Evolutionary conservation across 2,329 filamentous ascomycete species (phyloP), one percentile per base, ranked within the genome.

Genomic region (Geosmithia flava): DNA sequence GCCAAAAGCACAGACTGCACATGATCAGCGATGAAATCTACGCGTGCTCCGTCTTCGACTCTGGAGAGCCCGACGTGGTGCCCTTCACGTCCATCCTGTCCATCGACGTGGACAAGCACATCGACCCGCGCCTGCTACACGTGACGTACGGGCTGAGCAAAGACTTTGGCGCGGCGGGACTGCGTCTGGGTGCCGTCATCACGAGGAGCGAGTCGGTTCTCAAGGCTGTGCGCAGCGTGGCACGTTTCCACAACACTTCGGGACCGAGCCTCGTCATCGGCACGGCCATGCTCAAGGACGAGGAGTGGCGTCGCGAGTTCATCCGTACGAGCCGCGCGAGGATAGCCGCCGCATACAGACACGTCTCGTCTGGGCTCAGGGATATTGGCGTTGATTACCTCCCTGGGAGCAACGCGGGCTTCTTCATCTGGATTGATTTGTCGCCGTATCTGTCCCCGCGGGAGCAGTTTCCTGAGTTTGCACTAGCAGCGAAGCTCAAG

Each of bases 11-110:
- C 51, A 53, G 58, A 3, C 59, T 80, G 3, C 75, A 80, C 50
- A 61, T 80, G 44, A 67, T 80, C 53, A 72, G 70, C 51, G 76
- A 81, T 55, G 77, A 81, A 55, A 72, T 81, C 40, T 80, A 80
- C 54, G 76, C 70, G 10, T 61, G 72, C 39, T 75, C 72, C 1
- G 64, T 72, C 0, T 79, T 70, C 50, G 50, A 70, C 57, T 55
- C 60, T 29, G 37, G 60, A 52, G 49, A 68, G 59, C 42, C 48
- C 49, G 23, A 48, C 19, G 50, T 55, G 11, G 44, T 50, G 6
- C 58, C 62, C 0, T 79, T 79, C 51, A 72, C 68, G 3, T 78
- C 74, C 0, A 60, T 66, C 2, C 59, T 78, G 1, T 69, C 72
- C 2, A 69, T 78, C 10, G 59, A 74, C 42, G 48, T 64, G 0